These are phyloP conservation scores for Obba rivulosa DNA, from an alignment of 768 basidiomycete species.

Conservation along the genomic window DNA sequence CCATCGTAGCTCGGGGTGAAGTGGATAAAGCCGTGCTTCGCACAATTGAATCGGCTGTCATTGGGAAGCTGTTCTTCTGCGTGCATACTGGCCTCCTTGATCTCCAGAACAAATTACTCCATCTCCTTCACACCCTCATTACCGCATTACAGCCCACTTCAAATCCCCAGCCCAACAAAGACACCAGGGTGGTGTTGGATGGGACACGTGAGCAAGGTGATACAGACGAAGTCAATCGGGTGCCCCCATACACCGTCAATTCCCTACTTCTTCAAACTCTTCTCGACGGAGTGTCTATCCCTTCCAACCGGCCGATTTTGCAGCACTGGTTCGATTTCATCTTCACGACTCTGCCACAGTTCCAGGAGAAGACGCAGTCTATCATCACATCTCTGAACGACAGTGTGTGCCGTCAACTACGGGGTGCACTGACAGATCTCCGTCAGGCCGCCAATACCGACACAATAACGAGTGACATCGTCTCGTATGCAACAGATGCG, in stretches of 20 bases:
- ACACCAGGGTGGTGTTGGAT: neutral
- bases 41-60: constrained; percentile 61
- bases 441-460: constrained; percentile 35
- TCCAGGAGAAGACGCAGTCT: constrained; percentile 63
- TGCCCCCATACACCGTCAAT: constrained; percentile 50
- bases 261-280: constrained; percentile 74
- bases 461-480: constrained; percentile 35
- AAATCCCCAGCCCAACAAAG: constrained; percentile 14
- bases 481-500: constrained; percentile 60
- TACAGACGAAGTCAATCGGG: constrained; percentile 10
- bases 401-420: constrained; percentile 70
- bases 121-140: constrained; percentile 83
- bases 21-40: constrained; percentile 55
- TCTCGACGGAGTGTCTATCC: constrained; percentile 69
- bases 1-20: constrained; percentile 78
- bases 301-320: constrained; percentile 70
- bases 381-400: constrained; percentile 73
- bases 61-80: constrained; percentile 70
- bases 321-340: constrained; percentile 98
- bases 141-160: constrained; percentile 49
- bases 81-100: constrained; percentile 70
- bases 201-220: neutral
- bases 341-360: constrained; percentile 84
- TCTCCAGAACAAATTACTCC: constrained; percentile 89
- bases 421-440: constrained; percentile 49